Conservation (phyloP, 257 asterid species). For the Solanum sejunctum region DNA sequence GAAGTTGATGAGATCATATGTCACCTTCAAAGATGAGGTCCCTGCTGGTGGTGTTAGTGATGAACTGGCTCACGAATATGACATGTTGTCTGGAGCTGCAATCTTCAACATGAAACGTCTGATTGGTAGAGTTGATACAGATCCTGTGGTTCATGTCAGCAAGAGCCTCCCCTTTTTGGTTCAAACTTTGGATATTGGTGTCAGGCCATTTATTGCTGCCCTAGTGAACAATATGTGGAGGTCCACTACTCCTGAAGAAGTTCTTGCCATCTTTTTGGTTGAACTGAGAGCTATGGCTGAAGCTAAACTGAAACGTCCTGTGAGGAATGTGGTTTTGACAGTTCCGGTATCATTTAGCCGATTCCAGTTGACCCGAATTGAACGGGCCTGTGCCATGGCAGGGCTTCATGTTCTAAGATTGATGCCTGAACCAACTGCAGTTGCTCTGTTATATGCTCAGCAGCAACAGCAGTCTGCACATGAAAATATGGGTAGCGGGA, state of each 20-base stretch:
- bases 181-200: conserved; percentile 64
- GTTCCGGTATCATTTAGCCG: conserved; percentile 76
- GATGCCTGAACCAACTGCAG: conserved; percentile 94
- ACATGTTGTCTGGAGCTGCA: conserved; percentile 68
- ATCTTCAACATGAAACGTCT: conserved; percentile 75
- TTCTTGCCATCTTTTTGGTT: conserved; percentile 64
- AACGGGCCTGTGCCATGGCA: conserved; percentile 90
- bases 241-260: conserved; percentile 86
- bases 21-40: conserved; percentile 52
- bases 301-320: conserved; percentile 44
- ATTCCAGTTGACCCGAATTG: conserved; percentile 63
- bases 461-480: conserved; percentile 45
- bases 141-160: conserved; percentile 67
- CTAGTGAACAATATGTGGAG: conserved; percentile 73
- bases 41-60: conserved; percentile 68
- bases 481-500: conserved; percentile 51
- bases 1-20: conserved; percentile 51
- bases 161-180: conserved; percentile 79
- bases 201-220: conserved; percentile 73
- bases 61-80: conserved; percentile 58
- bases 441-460: conserved; percentile 75
- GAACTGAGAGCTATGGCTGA: conserved; percentile 71
- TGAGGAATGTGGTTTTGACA: conserved; percentile 46
- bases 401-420: conserved; percentile 73
- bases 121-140: conserved; percentile 72